Percentiles rank a stretch among this genome's conserved stretches.
phyloP scores from a whole-genome alignment of 2,329 filamentous ascomycete genomes.

The Talaromyces sp. region DNA sequence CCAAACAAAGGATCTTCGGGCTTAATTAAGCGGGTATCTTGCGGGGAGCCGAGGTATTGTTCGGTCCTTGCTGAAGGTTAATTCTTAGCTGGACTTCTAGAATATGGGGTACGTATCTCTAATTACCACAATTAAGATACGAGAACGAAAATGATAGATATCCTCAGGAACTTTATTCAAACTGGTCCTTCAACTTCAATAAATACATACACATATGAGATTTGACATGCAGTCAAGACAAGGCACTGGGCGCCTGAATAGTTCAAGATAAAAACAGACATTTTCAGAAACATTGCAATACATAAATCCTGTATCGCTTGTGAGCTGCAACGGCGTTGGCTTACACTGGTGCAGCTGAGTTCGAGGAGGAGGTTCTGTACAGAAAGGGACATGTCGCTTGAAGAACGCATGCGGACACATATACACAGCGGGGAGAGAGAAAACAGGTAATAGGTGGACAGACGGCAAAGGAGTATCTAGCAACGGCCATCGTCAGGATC shows the following conservation, averaged over 20 bases:
- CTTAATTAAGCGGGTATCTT: background rate
- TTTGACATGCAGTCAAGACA: conserved; percentile 7
- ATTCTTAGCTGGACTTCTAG: background rate
- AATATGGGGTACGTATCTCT: background rate
- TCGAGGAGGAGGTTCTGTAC: conserved; percentile 3
- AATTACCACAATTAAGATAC: background rate
- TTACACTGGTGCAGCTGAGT: background rate
- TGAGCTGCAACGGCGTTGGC: background rate
- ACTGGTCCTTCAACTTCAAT: conserved; percentile 6
- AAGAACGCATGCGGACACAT: background rate
- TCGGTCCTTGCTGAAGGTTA: background rate
- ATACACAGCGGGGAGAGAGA: background rate
- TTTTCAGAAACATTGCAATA: background rate
- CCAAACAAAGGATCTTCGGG: background rate
- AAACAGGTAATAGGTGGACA: background rate
- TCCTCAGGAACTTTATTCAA: conserved; percentile 3
- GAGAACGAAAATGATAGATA: background rate
- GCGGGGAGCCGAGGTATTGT: conserved; percentile 11
- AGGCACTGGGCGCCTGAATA: conserved; percentile 6
- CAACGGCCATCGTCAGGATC: background rate
- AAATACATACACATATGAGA: conserved; percentile 15
- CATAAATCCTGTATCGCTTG: background rate
- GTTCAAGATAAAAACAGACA: background rate
- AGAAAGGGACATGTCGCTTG: background rate
- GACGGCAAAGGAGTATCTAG: background rate